Evolutionary conservation across 2,329 filamentous ascomycete species (phyloP).

Genomic region (Alternaria sp.): DNA sequence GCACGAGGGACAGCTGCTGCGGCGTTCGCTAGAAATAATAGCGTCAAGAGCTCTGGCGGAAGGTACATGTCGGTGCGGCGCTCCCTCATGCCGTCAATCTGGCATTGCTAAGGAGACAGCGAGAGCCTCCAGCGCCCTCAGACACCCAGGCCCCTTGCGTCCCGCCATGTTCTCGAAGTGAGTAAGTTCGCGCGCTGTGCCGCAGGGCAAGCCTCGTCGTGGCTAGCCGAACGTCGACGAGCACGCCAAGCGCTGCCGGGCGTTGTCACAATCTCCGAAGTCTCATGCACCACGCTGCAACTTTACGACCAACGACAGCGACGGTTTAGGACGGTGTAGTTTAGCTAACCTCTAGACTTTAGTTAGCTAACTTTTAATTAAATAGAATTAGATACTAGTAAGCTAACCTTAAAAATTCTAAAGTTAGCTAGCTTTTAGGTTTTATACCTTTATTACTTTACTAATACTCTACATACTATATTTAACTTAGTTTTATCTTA

Average conservation of each 20-base stretch:
- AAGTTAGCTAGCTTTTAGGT: too few species aligned
- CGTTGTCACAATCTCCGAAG: neutral
- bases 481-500: too few species aligned
- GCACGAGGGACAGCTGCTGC: slow-evolving; percentile 20
- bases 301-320: neutral
- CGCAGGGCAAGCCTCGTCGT: slow-evolving; percentile 1
- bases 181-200: slow-evolving; percentile 6
- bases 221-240: slow-evolving; percentile 3
- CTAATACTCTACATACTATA: too few species aligned
- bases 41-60: slow-evolving; percentile 18
- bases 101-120: neutral
- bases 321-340: neutral
- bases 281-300: neutral
- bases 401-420: too few species aligned
- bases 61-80: slow-evolving; percentile 5
- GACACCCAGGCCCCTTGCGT: neutral
- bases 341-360: too few species aligned
- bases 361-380: too few species aligned
- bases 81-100: neutral
- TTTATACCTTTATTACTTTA: too few species aligned
- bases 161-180: neutral
- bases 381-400: too few species aligned
- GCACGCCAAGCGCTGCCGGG: slow-evolving; percentile 3
- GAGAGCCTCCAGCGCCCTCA: neutral
- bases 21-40: slow-evolving; percentile 17